These are phyloP conservation scores for Firmiana major DNA, from an alignment of 345 rosid species.

Conservation along the genomic window DNA sequence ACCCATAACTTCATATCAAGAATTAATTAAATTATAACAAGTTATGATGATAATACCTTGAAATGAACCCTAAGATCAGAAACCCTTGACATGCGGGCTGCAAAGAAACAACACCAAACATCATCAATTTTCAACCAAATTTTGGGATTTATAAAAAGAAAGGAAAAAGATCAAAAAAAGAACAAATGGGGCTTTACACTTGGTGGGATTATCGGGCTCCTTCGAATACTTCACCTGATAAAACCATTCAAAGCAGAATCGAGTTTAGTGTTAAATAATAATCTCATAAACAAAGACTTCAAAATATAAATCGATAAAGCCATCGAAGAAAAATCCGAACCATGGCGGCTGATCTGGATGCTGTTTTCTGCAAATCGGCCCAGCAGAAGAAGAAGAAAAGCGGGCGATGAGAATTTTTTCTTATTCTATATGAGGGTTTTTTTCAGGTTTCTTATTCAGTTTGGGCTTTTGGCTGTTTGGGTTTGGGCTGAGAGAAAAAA, in stretches of 20 bases:
- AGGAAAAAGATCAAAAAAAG: not conserved
- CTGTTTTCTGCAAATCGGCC: not conserved
- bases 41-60: conserved; percentile 44
- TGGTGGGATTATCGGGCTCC: conserved; percentile 89
- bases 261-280: not conserved
- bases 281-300: not conserved
- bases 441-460: not conserved
- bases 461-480: not conserved
- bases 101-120: not conserved
- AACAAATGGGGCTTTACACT: conserved; percentile 47
- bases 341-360: not conserved
- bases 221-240: conserved; percentile 90
- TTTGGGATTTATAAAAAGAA: not conserved
- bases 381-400: not conserved
- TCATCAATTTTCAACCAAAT: not conserved
- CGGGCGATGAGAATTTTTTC: not conserved
- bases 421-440: not conserved
- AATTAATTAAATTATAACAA: not conserved
- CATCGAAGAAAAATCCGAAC: not conserved
- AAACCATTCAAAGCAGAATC: not conserved
- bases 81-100: conserved; percentile 98
- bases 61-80: conserved; percentile 94
- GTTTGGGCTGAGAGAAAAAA: too few species aligned
- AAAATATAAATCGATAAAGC: not conserved
- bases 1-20: not conserved